These are phyloP conservation scores for Leccinellum rugosiceps DNA, from an alignment of 768 basidiomycete genomes.

Conservation along the genomic window DNA sequence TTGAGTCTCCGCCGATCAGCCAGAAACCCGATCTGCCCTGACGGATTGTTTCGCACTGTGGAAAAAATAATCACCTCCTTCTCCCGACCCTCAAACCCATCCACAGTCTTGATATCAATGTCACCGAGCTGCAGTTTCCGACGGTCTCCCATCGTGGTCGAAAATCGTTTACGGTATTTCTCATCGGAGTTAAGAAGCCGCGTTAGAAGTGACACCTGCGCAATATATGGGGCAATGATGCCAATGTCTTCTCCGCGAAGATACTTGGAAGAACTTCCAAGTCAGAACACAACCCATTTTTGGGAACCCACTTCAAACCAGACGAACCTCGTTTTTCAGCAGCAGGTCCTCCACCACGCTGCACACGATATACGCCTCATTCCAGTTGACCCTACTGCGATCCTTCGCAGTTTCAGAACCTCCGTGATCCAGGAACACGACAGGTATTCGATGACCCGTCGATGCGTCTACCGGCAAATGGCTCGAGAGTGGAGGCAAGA, in stretches of 20 bases:
- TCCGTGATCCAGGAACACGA: constrained; percentile 81
- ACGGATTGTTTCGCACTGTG: constrained; percentile 79
- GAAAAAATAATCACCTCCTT: constrained; percentile 92
- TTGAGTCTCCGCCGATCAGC: constrained; percentile 84
- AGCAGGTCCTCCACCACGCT: constrained; percentile 82
- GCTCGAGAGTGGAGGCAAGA: constrained; percentile 61
- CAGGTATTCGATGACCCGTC: constrained; percentile 48
- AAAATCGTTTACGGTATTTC: constrained; percentile 53
- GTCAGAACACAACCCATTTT: constrained; percentile 4
- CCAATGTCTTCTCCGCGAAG: constrained; percentile 79
- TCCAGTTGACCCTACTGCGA: constrained; percentile 72
- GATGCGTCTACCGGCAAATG: constrained; percentile 40
- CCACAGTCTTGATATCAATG: constrained; percentile 89
- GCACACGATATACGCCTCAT: constrained; percentile 75
- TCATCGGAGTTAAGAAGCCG: constrained; percentile 58
- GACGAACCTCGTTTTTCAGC: constrained; percentile 64
- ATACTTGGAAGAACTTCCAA: constrained; percentile 35
- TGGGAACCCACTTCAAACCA: neutral
- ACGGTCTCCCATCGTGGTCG: constrained; percentile 55
- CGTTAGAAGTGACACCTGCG: constrained; percentile 77
- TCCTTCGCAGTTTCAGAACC: constrained; percentile 65
- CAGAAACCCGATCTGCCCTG: constrained; percentile 83
- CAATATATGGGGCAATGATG: constrained; percentile 88
- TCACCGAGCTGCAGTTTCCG: constrained; percentile 61
- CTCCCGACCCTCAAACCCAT: constrained; percentile 92